These are phyloP conservation scores for Funneliformis mosseae DNA, from an alignment of 192 early-diverging fungal species.

Conservation along the genomic window DNA sequence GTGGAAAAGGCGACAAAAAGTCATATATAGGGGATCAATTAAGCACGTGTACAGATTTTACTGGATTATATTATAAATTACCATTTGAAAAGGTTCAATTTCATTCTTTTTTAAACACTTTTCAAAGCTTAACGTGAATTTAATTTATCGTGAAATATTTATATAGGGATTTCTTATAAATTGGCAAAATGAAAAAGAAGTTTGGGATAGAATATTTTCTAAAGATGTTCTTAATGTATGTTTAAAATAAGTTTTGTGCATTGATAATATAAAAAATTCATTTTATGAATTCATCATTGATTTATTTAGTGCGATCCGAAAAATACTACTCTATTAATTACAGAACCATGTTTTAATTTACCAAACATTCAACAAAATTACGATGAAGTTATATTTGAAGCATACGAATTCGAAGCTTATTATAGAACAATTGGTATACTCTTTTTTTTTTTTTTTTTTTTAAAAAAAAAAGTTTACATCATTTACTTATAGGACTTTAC, in stretches of 20 bases:
- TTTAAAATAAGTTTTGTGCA: conserved; percentile 51
- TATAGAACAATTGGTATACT: conserved; percentile 45
- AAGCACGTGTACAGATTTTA: conserved; percentile 62
- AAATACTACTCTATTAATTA: conserved; percentile 64
- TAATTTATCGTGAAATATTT: neutral
- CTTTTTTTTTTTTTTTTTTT: neutral
- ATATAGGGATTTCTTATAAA: conserved; percentile 67
- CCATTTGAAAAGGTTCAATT: conserved; percentile 73
- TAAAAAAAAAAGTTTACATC: neutral
- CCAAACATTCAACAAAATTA: conserved; percentile 65
- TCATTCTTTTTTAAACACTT: conserved; percentile 1
- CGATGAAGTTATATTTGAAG: conserved; percentile 88
- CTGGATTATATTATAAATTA: conserved; percentile 70
- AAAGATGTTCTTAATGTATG: conserved; percentile 63
- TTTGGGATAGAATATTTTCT: conserved; percentile 81
- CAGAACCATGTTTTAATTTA: conserved; percentile 83
- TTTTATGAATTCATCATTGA: neutral
- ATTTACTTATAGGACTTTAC: neutral
- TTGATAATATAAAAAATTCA: neutral
- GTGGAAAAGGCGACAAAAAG: conserved; percentile 55
- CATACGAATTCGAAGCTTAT: conserved; percentile 68
- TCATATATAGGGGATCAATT: conserved; percentile 73
- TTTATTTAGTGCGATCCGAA: conserved; percentile 56
- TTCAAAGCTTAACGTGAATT: neutral
- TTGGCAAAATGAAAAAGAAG: conserved; percentile 76